phyloP scores from a whole-genome alignment of 441 rosid species.

The Jatropha multifida region DNA sequence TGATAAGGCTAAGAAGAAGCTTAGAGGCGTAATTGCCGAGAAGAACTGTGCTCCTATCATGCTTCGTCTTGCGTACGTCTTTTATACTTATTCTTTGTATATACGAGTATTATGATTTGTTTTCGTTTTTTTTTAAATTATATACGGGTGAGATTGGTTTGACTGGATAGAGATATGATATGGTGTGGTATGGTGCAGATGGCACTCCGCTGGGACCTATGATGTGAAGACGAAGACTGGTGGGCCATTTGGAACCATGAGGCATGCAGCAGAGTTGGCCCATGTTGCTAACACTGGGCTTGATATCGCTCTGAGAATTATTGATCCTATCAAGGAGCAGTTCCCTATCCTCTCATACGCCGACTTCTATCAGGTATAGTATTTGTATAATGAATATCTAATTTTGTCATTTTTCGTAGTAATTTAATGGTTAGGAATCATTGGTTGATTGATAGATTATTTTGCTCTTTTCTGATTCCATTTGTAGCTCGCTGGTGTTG shows the following conservation, averaged over 20 bases:
- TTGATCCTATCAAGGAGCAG: slow-evolving; percentile 63
- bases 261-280: slow-evolving; percentile 54
- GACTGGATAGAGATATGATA: not conserved
- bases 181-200: slow-evolving; percentile 40
- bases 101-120: not conserved
- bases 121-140: not conserved
- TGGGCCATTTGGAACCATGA: slow-evolving; percentile 95
- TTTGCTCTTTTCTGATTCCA: no score
- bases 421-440: no score
- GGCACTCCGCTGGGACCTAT: slow-evolving; percentile 98
- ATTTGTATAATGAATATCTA: no score
- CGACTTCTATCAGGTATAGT: no score
- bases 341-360: no score
- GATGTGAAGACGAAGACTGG: slow-evolving; percentile 78
- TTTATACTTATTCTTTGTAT: no score
- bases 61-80: slow-evolving; percentile 83
- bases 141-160: not conserved
- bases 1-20: slow-evolving; percentile 82
- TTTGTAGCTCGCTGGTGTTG: no score
- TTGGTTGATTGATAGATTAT: no score
- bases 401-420: no score
- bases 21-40: slow-evolving; percentile 83
- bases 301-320: slow-evolving; percentile 68
- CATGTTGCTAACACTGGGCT: slow-evolving; percentile 89
- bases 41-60: slow-evolving; percentile 93